phyloP scores from a whole-genome alignment of 257 asterid species.

The Solanum arcanum region DNA sequence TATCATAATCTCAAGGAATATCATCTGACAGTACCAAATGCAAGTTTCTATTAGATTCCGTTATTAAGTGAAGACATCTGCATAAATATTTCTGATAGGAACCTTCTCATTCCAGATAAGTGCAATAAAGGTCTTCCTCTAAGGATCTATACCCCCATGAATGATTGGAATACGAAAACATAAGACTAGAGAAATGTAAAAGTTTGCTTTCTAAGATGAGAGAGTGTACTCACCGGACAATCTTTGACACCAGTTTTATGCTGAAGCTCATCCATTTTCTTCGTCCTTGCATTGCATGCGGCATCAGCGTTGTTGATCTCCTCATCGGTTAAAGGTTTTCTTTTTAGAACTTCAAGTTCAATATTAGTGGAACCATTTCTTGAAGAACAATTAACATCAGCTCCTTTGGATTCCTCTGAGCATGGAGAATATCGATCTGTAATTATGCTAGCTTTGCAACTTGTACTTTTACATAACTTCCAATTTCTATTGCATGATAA shows the following conservation, averaged over 20 bases:
- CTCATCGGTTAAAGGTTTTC: constrained; percentile 16
- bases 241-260: constrained; percentile 9
- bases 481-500: background rate
- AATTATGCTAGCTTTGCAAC: constrained; percentile 56
- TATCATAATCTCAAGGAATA: background rate
- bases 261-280: constrained; percentile 18
- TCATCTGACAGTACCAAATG: background rate
- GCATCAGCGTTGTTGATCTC: background rate
- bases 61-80: background rate
- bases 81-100: background rate
- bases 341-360: constrained; percentile 30
- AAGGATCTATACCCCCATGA: background rate
- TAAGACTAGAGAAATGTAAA: background rate
- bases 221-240: constrained; percentile 5
- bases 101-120: background rate
- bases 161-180: background rate
- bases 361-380: constrained; percentile 37
- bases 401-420: constrained; percentile 24
- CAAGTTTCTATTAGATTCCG: background rate
- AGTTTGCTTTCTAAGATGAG: background rate
- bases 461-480: constrained; percentile 50
- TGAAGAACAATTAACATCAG: constrained; percentile 18
- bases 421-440: constrained; percentile 28
- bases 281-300: constrained; percentile 5
- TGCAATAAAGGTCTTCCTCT: background rate